Base-by-base conservation (phyloP, 202 grass and related monocot species). In the Carex sylvatica region DNA sequence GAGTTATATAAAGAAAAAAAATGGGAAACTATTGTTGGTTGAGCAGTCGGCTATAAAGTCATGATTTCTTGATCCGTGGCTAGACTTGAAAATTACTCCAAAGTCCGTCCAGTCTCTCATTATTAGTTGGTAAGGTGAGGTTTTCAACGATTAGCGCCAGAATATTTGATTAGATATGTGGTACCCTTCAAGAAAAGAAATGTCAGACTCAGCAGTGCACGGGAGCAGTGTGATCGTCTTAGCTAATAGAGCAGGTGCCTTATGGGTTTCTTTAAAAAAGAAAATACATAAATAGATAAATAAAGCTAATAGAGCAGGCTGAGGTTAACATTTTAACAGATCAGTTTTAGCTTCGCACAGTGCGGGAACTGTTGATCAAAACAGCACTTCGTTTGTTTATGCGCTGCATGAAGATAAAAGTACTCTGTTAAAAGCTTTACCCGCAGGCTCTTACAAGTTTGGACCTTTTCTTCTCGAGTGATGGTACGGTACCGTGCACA, bases 21-120 rank as follows among this genome's bases (percentile, higher is more conserved):
- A 0, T 36, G 55, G 16, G 19, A 55, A 20, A 9, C 10, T 63
- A 42, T 61, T 88, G 84, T 60, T 82, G 44, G 79, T 70, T 68
- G 53, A 16, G 61, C 23, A 83, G 74, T 86, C 58, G 74, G 16
- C 6, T 73, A 23, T 7, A 26, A 75, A 36, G 53, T 81, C 65
- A 35, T 54, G 23, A 44, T 83, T 73, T 73, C 76, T 22, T 77
- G 61, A 15, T 76, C 44, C 76, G 55, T 70, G 42, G 23, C 83
- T 79, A 83, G 80, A 77, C 89, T 87, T 84, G 58, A 62, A 65
- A 60, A 54, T 40, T 75, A 84, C 80, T 84, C 28, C 5, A 72
- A 33, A 40, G 4, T 35, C 4, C 4, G 46, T 35, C 14, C 18
- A 6, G 8, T 69, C 15, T 74, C 70, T 82, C 9, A 82, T 82